Evolutionary conservation across 495 filamentous ascomycete genomes (phyloP).

Genomic region (Penicillium atrosanguineum): DNA sequence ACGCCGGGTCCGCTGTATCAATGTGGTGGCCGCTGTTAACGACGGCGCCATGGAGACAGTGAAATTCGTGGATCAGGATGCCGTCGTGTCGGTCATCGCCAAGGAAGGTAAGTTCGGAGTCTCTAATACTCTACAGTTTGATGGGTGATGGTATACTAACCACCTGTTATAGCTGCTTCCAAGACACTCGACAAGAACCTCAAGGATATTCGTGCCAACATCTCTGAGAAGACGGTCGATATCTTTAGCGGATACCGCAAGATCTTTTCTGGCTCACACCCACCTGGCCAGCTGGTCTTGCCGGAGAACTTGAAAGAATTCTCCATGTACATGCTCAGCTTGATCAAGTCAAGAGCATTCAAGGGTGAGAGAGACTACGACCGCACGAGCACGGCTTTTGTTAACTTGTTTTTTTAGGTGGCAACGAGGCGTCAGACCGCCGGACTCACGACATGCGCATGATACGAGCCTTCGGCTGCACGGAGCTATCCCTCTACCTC

Average conservation of each 20-base stretch:
- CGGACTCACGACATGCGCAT: conserved; percentile 88
- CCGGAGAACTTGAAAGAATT: conserved; percentile 97
- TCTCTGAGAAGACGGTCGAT: conserved; percentile 93
- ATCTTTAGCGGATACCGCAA: conserved; percentile 92
- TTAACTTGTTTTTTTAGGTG: conserved; percentile 39
- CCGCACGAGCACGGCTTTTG: neutral
- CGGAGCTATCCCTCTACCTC: conserved; percentile 86
- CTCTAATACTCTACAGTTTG: conserved; percentile 2
- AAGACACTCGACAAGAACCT: conserved; percentile 76
- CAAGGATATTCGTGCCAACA: conserved; percentile 79
- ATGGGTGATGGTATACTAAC: conserved; percentile 5
- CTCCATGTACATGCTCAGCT: conserved; percentile 91
- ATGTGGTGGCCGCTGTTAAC: conserved; percentile 87
- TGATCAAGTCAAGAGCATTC: conserved; percentile 89
- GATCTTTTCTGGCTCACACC: conserved; percentile 80
- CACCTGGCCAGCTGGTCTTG: conserved; percentile 89
- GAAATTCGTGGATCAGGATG: conserved; percentile 93
- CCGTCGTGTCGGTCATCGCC: conserved; percentile 80
- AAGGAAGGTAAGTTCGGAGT: conserved; percentile 63
- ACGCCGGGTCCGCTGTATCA: conserved; percentile 86
- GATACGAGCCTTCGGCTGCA: conserved; percentile 79
- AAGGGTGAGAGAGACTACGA: conserved; percentile 55
- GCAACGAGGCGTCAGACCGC: conserved; percentile 87
- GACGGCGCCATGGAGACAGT: conserved; percentile 80
- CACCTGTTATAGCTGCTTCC: conserved; percentile 56